phyloP scores from a whole-genome alignment of 2,329 filamentous ascomycete genomes.

The Aspergillus carbonarius region DNA sequence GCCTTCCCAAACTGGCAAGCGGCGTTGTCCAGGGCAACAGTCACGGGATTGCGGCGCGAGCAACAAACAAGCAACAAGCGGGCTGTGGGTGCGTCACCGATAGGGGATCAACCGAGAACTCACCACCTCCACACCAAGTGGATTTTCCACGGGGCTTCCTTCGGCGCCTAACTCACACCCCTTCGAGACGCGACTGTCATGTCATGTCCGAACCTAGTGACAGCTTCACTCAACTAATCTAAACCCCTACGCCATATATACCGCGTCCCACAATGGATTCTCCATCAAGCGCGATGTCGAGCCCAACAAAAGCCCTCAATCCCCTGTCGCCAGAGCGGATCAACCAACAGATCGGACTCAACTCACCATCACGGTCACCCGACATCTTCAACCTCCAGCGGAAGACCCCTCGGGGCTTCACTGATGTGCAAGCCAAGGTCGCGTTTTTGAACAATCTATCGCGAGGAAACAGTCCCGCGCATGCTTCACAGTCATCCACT shows the following conservation, averaged over 20 bases:
- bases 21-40: constrained; percentile 31
- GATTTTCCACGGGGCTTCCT: not conserved
- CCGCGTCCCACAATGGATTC: constrained; percentile 33
- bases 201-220: not conserved
- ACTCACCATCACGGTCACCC: constrained; percentile 40
- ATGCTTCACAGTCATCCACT: constrained; percentile 25
- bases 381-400: constrained; percentile 38
- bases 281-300: constrained; percentile 33
- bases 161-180: not conserved
- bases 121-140: not conserved
- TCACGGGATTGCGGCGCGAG: constrained; percentile 29
- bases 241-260: constrained; percentile 5
- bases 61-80: constrained; percentile 28
- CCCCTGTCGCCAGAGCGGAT: constrained; percentile 51
- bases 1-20: constrained; percentile 7
- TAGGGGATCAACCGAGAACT: constrained; percentile 8
- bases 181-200: constrained; percentile 2
- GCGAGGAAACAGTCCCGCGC: constrained; percentile 32
- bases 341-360: constrained; percentile 47
- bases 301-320: constrained; percentile 35
- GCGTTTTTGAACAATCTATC: constrained; percentile 50
- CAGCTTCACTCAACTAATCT: not conserved
- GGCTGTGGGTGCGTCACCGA: constrained; percentile 28
- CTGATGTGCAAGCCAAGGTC: constrained; percentile 50
- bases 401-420: constrained; percentile 37